Evolutionary conservation across 1,139 yeast species (phyloP).

Genomic region (Candida frijolesensis): DNA sequence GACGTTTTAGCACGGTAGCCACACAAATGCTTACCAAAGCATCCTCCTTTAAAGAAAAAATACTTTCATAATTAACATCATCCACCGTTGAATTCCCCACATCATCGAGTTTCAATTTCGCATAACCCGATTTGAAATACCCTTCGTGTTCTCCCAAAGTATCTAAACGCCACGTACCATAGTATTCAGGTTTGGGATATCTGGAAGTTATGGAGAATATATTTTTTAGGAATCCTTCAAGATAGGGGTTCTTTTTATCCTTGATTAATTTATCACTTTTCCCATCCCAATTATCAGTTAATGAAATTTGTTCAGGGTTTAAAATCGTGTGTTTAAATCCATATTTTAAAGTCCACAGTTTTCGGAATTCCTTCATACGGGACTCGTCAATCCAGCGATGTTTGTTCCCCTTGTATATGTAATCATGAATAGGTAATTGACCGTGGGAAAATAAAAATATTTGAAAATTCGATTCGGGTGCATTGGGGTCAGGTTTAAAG

Average conservation of each 20-base stretch:
- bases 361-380: constrained; percentile 3
- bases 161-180: constrained; percentile 10
- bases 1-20: constrained; percentile 17
- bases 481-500: constrained; percentile 15
- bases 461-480: constrained; percentile 9
- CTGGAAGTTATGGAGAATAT: constrained; percentile 9
- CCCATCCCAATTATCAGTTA: constrained; percentile 18
- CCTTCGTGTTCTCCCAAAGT: constrained; percentile 14
- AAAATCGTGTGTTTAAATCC: constrained; percentile 14
- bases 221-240: constrained; percentile 8
- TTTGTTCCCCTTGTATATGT: constrained; percentile 13
- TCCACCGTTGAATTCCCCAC: constrained; percentile 3
- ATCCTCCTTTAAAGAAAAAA: constrained; percentile 15
- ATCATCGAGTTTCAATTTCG: constrained; percentile 15
- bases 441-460: constrained; percentile 15
- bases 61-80: constrained; percentile 14
- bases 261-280: constrained; percentile 12
- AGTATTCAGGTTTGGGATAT: constrained; percentile 14
- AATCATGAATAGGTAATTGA: constrained; percentile 15
- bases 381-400: constrained; percentile 17
- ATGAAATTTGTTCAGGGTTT: constrained; percentile 9
- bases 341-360: constrained; percentile 12
- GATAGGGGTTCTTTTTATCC: constrained; percentile 11
- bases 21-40: constrained; percentile 18
- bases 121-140: constrained; percentile 13